phyloP scores from a whole-genome alignment of 305 asterid species.

The Ajuga reptans region DNA sequence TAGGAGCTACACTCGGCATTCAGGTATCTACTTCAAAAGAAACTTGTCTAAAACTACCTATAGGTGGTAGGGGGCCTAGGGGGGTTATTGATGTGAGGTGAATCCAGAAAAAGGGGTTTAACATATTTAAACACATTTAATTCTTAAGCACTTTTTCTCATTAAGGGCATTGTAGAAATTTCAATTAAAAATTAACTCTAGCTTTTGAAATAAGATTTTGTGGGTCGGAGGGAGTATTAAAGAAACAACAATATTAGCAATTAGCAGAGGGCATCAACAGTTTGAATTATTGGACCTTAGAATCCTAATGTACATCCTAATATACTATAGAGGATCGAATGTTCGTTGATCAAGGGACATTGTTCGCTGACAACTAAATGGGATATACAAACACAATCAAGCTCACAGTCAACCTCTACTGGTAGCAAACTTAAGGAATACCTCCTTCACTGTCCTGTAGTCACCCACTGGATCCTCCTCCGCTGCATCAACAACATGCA shows the following conservation, averaged over 20 bases:
- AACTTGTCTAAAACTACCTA: no score
- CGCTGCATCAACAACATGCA: conserved; percentile 88
- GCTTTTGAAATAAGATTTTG: no score
- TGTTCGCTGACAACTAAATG: not conserved
- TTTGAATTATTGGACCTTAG: not conserved
- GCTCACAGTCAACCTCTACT: not conserved
- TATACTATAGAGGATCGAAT: not conserved
- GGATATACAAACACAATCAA: not conserved
- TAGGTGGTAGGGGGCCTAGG: no score
- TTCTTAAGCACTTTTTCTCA: no score
- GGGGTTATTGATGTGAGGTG: no score
- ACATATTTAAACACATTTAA: no score
- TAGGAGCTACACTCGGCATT: no score
- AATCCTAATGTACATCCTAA: not conserved
- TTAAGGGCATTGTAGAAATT: no score
- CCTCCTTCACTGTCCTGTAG: conserved; percentile 91
- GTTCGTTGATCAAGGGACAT: not conserved
- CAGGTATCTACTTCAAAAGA: no score
- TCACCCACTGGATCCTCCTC: conserved; percentile 70
- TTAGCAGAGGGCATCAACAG: not conserved
- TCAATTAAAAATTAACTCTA: no score
- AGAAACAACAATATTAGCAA: not conserved
- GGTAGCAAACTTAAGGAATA: conserved; percentile 24
- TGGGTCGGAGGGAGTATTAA: no score
- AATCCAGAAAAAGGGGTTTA: no score